A percentile compares a stretch with the other conserved stretches of the same genome.
Conservation (phyloP, 257 asterid species). For the Solanum virginianum region DNA sequence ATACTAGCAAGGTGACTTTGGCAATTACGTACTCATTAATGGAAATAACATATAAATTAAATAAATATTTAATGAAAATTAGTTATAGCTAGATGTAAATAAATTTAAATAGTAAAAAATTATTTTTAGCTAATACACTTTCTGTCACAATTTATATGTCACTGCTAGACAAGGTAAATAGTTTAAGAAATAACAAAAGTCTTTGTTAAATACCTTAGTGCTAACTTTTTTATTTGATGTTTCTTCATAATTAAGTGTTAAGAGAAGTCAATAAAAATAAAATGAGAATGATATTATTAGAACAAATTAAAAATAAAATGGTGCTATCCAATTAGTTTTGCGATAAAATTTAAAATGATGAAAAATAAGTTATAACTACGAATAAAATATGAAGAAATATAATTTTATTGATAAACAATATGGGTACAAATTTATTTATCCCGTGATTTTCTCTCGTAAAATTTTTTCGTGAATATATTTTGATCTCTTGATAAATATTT, state of each 20-base stretch:
- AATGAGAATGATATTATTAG: neutral
- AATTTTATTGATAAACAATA: too few relatives aligned
- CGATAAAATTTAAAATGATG: too few relatives aligned
- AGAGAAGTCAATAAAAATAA: neutral
- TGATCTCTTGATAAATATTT: too few relatives aligned
- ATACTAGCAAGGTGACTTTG: neutral
- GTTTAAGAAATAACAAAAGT: neutral
- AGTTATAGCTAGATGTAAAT: neutral
- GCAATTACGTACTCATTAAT: neutral
- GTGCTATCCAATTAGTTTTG: too few relatives aligned
- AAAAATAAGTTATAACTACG: too few relatives aligned
- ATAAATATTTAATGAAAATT: neutral
- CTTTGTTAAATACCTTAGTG: too few relatives aligned
- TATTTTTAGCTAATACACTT: neutral
- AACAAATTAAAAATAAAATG: too few relatives aligned
- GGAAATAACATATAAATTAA: neutral
- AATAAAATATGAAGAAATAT: too few relatives aligned
- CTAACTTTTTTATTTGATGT: too few relatives aligned
- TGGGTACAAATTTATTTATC: too few relatives aligned
- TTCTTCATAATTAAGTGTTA: neutral
- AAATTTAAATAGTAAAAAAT: neutral
- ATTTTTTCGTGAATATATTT: too few relatives aligned
- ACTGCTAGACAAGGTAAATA: neutral
- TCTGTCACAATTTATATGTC: neutral
- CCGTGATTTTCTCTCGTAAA: too few relatives aligned